Conservation (phyloP, 768 basidiomycete genomes). For the Cyclocybe cylindracea region DNA sequence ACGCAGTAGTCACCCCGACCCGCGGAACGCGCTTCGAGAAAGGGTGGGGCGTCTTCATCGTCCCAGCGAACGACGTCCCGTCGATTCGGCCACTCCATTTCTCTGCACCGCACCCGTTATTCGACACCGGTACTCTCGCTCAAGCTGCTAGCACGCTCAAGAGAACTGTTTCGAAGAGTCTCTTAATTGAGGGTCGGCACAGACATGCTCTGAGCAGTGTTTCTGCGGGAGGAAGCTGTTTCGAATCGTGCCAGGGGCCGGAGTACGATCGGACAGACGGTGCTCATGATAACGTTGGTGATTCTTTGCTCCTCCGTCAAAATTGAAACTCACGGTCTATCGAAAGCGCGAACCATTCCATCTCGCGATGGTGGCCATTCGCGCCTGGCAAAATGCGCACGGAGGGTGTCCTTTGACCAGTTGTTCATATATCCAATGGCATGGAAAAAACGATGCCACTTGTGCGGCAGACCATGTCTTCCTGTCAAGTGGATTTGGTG, state of each 20-base stretch:
- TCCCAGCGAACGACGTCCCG: not conserved
- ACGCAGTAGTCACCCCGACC: too few relatives aligned
- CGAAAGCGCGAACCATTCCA: not conserved
- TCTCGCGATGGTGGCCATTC: not conserved
- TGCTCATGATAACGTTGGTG: not conserved
- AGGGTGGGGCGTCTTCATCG: not conserved
- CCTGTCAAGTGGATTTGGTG: not conserved
- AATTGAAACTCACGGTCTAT: too few relatives aligned
- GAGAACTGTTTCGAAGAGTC: not conserved
- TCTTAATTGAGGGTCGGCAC: not conserved
- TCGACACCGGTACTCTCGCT: not conserved
- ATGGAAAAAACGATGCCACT: not conserved
- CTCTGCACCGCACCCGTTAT: not conserved
- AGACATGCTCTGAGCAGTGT: not conserved
- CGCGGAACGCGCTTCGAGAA: not conserved
- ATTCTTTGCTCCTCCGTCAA: not conserved
- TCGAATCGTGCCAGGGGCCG: not conserved
- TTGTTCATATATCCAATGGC: not conserved
- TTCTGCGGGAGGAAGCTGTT: not conserved
- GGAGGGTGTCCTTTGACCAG: not conserved
- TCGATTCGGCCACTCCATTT: not conserved
- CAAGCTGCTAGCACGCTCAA: not conserved
- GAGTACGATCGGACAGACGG: not conserved
- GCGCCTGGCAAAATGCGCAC: not conserved
- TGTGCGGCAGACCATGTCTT: not conserved